Conservation (phyloP, 345 rosid species). For the Pugionium cornutum region DNA sequence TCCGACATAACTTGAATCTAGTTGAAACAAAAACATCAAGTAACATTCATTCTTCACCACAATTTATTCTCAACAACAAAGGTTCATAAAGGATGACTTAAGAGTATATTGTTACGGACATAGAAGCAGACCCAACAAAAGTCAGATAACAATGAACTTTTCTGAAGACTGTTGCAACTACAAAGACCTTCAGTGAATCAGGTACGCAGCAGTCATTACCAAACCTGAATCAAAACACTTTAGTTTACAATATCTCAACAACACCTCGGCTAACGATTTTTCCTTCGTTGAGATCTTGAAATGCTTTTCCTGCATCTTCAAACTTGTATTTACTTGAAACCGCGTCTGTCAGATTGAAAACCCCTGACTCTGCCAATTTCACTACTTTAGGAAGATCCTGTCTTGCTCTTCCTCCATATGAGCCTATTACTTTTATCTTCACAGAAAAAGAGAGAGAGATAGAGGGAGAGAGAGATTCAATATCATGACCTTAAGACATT, state of each 20-base stretch:
- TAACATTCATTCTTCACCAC: slow-evolving; percentile 11
- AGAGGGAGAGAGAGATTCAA: not conserved
- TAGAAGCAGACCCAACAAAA: slow-evolving; percentile 15
- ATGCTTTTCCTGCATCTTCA: slow-evolving; percentile 77
- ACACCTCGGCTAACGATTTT: slow-evolving; percentile 80
- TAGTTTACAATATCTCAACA: slow-evolving; percentile 65
- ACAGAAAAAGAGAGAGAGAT: not conserved
- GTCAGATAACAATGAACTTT: slow-evolving; percentile 13
- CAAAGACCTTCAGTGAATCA: not conserved
- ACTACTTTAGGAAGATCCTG: slow-evolving; percentile 94
- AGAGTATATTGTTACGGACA: slow-evolving; percentile 17
- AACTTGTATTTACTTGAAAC: slow-evolving; percentile 81
- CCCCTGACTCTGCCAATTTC: slow-evolving; percentile 83
- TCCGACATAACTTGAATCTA: not conserved
- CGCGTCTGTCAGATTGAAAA: slow-evolving; percentile 68
- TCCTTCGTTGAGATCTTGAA: slow-evolving; percentile 84
- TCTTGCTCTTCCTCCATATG: slow-evolving; percentile 93
- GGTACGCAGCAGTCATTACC: slow-evolving; percentile 14
- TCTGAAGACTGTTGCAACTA: slow-evolving; percentile 19
- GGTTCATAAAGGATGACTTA: not conserved
- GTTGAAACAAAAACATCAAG: not conserved
- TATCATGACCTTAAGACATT: not conserved
- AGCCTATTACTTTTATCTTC: slow-evolving; percentile 85
- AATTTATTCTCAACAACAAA: slow-evolving; percentile 16
- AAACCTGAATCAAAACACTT: slow-evolving; percentile 9